Evolutionary conservation across 352 stramenopile genomes (phyloP).

Genomic region (Nothophytophthora sp.): DNA sequence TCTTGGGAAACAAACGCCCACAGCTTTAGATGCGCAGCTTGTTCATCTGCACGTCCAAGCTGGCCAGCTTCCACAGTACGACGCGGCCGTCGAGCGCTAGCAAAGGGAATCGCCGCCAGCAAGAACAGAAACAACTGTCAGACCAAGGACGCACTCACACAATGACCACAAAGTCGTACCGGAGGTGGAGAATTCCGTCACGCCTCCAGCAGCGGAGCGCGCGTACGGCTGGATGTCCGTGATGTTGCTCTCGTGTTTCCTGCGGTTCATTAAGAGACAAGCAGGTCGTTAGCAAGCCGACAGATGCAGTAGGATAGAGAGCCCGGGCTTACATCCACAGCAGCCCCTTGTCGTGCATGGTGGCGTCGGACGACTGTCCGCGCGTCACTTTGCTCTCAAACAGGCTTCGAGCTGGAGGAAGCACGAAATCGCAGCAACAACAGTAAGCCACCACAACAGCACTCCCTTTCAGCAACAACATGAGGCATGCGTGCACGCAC

Average conservation of each 20-base stretch:
- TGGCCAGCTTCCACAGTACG: constrained; percentile 76
- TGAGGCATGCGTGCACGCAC: constrained; percentile 21
- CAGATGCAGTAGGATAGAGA: no score
- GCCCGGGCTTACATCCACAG: constrained; percentile 88
- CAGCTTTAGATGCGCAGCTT: constrained; percentile 75
- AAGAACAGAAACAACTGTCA: constrained; percentile 3
- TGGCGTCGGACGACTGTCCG: constrained; percentile 83
- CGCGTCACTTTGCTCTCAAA: constrained; percentile 88
- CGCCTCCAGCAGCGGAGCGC: constrained; percentile 43
- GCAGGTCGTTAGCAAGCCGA: neutral
- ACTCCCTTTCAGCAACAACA: neutral
- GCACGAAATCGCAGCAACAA: no score
- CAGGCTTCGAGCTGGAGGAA: constrained; percentile 57
- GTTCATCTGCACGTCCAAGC: constrained; percentile 75
- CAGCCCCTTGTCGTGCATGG: constrained; percentile 73
- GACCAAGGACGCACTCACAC: neutral
- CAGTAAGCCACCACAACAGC: constrained; percentile 2
- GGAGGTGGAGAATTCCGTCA: constrained; percentile 84
- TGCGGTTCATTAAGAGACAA: constrained; percentile 10
- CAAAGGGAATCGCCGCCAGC: no score
- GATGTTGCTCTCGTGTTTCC: constrained; percentile 87
- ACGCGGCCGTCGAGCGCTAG: constrained; percentile 83
- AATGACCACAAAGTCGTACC: constrained; percentile 35
- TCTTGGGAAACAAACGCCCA: neutral
- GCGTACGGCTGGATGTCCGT: constrained; percentile 79